Percentiles rank a stretch among this genome's conserved stretches.
Conservation (phyloP, 2,329 filamentous ascomycete species). For the Sphaerulina vaccinii region DNA sequence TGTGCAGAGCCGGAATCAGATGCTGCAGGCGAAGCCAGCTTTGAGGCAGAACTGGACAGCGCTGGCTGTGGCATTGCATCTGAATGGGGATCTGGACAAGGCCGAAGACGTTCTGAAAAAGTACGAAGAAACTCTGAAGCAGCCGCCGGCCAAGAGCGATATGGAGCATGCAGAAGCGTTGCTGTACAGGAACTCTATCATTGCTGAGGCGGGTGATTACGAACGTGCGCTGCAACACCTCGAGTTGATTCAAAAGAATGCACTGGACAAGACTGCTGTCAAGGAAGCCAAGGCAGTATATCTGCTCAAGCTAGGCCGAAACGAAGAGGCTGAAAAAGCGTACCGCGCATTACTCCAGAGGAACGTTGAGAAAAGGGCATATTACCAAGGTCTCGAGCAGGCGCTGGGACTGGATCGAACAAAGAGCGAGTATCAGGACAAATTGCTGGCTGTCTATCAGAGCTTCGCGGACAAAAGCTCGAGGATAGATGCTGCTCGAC, state of each 20-base stretch:
- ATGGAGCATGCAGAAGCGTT: slow-evolving; percentile 91
- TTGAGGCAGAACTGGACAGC: slow-evolving; percentile 95
- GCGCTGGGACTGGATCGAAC: slow-evolving; percentile 62
- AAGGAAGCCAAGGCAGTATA: slow-evolving; percentile 86
- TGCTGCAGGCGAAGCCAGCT: slow-evolving; percentile 80
- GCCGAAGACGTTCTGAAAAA: slow-evolving; percentile 89
- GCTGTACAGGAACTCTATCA: slow-evolving; percentile 93
- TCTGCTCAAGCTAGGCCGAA: slow-evolving; percentile 71
- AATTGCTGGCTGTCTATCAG: slow-evolving; percentile 73
- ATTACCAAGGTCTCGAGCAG: slow-evolving; percentile 76
- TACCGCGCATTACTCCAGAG: slow-evolving; percentile 80
- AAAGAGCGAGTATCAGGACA: slow-evolving; percentile 65
- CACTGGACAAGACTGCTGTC: slow-evolving; percentile 78
- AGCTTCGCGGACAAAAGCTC: slow-evolving; percentile 79
- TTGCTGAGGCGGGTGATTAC: slow-evolving; percentile 82
- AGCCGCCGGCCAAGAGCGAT: slow-evolving; percentile 71
- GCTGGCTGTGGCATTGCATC: slow-evolving; percentile 88
- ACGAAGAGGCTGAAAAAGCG: slow-evolving; percentile 75
- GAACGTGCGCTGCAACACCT: slow-evolving; percentile 84
- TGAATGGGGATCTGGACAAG: slow-evolving; percentile 78
- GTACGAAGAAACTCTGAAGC: slow-evolving; percentile 91
- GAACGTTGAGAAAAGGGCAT: slow-evolving; percentile 82
- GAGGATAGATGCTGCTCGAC: slow-evolving; percentile 77
- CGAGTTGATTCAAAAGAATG: slow-evolving; percentile 71
- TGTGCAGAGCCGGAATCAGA: slow-evolving; percentile 80